Evolutionary conservation across 1,284 basidiomycete genomes (phyloP), one percentile per base, ranked within the genome.

Genomic region (Ceratobasidium sp.): DNA sequence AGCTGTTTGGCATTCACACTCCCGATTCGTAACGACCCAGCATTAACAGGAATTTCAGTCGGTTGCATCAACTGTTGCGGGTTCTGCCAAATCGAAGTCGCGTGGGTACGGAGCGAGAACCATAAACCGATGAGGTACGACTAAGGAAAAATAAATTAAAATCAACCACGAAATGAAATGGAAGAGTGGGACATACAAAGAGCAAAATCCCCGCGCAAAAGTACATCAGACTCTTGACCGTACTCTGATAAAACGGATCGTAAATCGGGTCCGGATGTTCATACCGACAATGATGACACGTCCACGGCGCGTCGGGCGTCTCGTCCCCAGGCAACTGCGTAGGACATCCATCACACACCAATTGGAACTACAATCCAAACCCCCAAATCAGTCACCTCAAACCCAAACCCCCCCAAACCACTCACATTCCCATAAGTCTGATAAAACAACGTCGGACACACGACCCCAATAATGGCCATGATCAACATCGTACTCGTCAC

Each of bases 401-500:
- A 13, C 17, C 20, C 10, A 77, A 65, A n/a, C 40, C 20, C 6
- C 38, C 33, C 38, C 61, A 79, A 69, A 65, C 13, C 28, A 91
- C 96, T 85, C 82, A 97, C 96, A 81, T 96, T 97, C 62, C 98
- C 98, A 84, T 98, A 99, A 20, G 94, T 97, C 85, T 99, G 97
- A 86, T 99, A 99, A 85, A 99, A 99, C 82, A 99, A 84, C 0
- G 98, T 99, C 3, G 98, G 98, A 0, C 96, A 93, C 76, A 99
- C 87, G 2, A 96, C 96, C 17, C 98, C 98, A 79, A 99, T 98
- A 84, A 99, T 97, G 6, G 98, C 98, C 97, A 99, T 99, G 86
- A 99, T 99, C 82, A 99, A 86, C 96, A 99, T 98, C 85, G 98
- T 98, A 83, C 96, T 98, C 0, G 98, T 99, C 13, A 99, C 98